Base-by-base conservation (phyloP, 2,329 filamentous ascomycete genomes). In the Colletotrichum sp. region DNA sequence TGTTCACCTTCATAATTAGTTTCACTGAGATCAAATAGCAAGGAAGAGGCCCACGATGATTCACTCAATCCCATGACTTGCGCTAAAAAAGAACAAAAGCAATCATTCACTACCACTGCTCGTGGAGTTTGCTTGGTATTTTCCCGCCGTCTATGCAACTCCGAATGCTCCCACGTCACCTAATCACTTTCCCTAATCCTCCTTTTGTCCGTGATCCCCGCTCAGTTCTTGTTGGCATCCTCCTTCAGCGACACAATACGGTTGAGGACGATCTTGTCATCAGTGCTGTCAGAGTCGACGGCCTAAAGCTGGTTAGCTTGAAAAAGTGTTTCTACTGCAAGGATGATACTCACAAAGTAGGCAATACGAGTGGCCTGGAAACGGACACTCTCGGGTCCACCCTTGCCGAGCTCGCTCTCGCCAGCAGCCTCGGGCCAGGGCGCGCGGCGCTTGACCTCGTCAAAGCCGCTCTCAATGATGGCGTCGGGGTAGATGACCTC, bases 321-420 rank as follows among this genome's bases (percentile, higher is more conserved):
- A 12, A 3, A 63, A 2, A 12, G 27, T 8, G 11, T 9, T 9
- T 19, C 4, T 1, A 3, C 2, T 8, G 70, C 44, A 8, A 5
- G 7, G 36, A 15, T 25, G 13, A 13, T 7, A 87, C 89, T 88
- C 77, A 90, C 89, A 86, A 97, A 97, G 83, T 98, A 98, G 12
- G 94, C 96, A 61, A 96, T 94, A 30, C 96, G 91, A 89, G 98
- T 93, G 4, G 93, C 96, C 88, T 99, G 96, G 90, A 99, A 99
- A 64, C 96, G 90, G 8, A 98, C 93, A 71, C 90, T 94, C 85
- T 95, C 95, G 29, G 92, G 91, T 2, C 93, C 94, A 13, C 88
- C 89, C 79, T 89, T 90, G 13, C 89, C 90, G 73, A 90, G 87
- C 79, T 92, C 89, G 76, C 87, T 90, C 84, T 96, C 95, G 13